Conservation (phyloP, 257 asterid genomes). For the Phtheirospermum japonicum region DNA sequence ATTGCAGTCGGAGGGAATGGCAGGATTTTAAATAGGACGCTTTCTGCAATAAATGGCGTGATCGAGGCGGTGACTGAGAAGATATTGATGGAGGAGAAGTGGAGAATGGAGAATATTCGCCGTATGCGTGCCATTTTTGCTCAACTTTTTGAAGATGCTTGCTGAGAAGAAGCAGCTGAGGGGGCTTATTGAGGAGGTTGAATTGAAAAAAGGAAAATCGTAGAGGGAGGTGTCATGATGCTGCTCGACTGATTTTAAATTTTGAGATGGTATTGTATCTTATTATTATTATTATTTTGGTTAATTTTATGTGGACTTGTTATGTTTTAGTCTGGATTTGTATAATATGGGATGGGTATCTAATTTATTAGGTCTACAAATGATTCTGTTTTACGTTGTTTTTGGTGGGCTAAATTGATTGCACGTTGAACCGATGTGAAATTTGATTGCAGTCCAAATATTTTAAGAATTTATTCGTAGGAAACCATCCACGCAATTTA, state of each 20-base stretch:
- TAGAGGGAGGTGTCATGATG: slow-evolving; percentile 29
- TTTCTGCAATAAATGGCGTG: slow-evolving; percentile 55
- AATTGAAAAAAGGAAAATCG: slow-evolving; percentile 57
- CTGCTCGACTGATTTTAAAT: slow-evolving; percentile 7
- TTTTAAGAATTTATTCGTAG: too few species aligned
- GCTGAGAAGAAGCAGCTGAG: slow-evolving; percentile 92
- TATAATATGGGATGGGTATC: not conserved
- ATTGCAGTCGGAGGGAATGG: slow-evolving; percentile 59
- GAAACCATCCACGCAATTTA: too few species aligned
- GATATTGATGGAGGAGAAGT: slow-evolving; percentile 81
- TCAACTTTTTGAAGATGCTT: too few species aligned
- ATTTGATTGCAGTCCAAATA: too few species aligned
- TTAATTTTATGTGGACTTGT: not conserved
- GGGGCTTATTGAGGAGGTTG: slow-evolving; percentile 78
- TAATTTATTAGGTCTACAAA: too few species aligned
- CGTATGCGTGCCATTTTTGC: slow-evolving; percentile 78
- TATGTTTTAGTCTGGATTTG: too few species aligned
- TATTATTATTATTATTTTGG: not conserved
- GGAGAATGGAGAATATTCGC: slow-evolving; percentile 70
- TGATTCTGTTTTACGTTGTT: not conserved
- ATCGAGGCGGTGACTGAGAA: slow-evolving; percentile 72
- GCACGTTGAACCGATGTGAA: too few species aligned
- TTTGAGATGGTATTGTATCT: not conserved
- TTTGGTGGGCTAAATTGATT: too few species aligned
- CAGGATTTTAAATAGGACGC: slow-evolving; percentile 45